Conservation (phyloP, 2,329 filamentous ascomycete genomes). For the Elsinoe ampelina region DNA sequence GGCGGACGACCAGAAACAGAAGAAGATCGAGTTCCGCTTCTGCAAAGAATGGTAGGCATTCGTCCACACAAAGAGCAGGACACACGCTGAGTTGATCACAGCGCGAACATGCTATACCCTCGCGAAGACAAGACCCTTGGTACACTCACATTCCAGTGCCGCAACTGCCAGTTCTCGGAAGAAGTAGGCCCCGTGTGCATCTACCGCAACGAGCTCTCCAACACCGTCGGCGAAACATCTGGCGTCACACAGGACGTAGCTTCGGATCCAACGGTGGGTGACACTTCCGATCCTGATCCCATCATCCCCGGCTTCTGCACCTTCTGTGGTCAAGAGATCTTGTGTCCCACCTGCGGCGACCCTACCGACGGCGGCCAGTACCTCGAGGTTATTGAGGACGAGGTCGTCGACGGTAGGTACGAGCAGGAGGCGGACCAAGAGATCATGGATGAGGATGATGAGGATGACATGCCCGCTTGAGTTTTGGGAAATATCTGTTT, state of each 20-base stretch:
- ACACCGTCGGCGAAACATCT: conserved; percentile 84
- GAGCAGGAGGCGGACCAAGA: conserved; percentile 20
- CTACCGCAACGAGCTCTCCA: conserved; percentile 89
- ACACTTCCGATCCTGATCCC: conserved; percentile 14
- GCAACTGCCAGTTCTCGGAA: conserved; percentile 82
- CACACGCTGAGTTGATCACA: conserved; percentile 26
- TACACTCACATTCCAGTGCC: conserved; percentile 88
- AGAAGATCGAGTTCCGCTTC: conserved; percentile 94
- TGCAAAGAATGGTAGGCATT: conserved; percentile 77
- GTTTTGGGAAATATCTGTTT: background rate
- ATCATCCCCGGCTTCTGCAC: conserved; percentile 43
- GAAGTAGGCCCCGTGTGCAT: conserved; percentile 87
- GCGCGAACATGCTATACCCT: conserved; percentile 94
- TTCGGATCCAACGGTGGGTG: conserved; percentile 96
- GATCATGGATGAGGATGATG: conserved; percentile 21
- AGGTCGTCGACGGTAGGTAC: conserved; percentile 23
- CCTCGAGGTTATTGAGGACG: conserved; percentile 34
- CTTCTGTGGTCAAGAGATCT: conserved; percentile 49
- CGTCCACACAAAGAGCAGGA: background rate
- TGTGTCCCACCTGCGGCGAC: conserved; percentile 44
- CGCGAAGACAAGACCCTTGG: conserved; percentile 82
- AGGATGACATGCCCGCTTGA: conserved; percentile 19
- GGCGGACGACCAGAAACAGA: conserved; percentile 32
- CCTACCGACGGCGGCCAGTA: conserved; percentile 35
- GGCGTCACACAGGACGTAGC: conserved; percentile 96